phyloP scores from a whole-genome alignment of 345 rosid species.

The Acer yangbiense region DNA sequence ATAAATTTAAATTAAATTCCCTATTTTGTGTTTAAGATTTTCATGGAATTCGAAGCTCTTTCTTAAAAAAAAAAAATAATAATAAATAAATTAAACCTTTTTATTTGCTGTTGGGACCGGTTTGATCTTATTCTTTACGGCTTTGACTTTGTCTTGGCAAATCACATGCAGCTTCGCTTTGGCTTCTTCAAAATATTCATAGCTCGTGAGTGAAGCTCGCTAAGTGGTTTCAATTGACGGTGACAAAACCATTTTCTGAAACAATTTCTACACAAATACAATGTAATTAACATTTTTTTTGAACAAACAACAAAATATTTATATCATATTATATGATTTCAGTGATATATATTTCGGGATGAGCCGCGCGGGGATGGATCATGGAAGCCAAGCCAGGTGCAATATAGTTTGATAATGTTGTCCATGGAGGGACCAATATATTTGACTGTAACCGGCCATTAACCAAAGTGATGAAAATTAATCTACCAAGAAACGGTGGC shows the following conservation, averaged over 20 bases:
- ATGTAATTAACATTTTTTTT: background rate
- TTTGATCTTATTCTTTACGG: conserved; percentile 24
- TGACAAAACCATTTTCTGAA: background rate
- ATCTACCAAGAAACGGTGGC: conserved; percentile 30
- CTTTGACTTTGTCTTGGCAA: conserved; percentile 22
- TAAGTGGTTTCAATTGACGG: background rate
- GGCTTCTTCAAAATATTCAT: background rate
- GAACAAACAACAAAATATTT: too few relatives aligned
- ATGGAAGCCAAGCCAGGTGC: too few relatives aligned
- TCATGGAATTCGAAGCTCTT: background rate
- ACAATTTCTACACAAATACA: background rate
- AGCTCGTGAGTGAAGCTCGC: background rate
- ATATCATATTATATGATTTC: too few relatives aligned
- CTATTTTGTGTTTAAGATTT: background rate
- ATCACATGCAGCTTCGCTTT: background rate
- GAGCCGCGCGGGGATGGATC: too few relatives aligned
- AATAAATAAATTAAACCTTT: background rate
- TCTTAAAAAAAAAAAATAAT: background rate
- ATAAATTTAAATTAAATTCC: background rate
- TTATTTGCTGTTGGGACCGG: background rate
- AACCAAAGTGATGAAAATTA: conserved; percentile 4
- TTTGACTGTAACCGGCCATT: too few relatives aligned
- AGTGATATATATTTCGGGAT: too few relatives aligned
- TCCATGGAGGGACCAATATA: too few relatives aligned
- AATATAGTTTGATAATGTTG: too few relatives aligned